Base-by-base conservation (phyloP, 305 asterid genomes). In the Caryopteris hybrid region DNA sequence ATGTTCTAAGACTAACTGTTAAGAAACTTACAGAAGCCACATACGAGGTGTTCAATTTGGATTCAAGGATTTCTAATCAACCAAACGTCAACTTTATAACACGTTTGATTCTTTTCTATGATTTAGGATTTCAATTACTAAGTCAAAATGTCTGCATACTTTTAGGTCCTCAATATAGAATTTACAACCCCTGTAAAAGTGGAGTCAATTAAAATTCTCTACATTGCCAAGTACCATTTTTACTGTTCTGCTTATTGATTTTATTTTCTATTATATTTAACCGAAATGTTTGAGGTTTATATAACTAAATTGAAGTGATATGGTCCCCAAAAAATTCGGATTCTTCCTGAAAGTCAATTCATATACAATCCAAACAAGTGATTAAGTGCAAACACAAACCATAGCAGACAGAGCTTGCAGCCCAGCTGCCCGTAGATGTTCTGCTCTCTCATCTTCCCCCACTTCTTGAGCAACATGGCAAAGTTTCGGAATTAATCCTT, bases 381-480 rank as follows among this genome's bases (percentile, higher is more conserved):
- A 34, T 54, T 18, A 57, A 63, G 43, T 47, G 54, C 23, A 23
- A 67, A 62, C 20, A 76, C 77, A 22, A 64, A 95, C 99, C 99
- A 95, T 76, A 46, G 99, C 91, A 71, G 95, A 87, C 66, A 95
- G 92, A 64, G 98, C 92, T 75, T 92, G 96, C 76, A 95, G 81
- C 36, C 86, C 92, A 67, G 93, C 89, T 53, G 95, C 92, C 70
- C 90, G 81, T 50, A 85, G 82, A 56, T 73, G 77, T 73, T 64
- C 75, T 29, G 78, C 77, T 74, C 86, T 81, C 60, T 92, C 95
- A 52, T 86, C 91, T 3, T 89, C 97, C 73, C 98, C 99, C 46
- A 68, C 85, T 82, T 95, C 96, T 83, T 88, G 98, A 79, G 98
- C 89, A 73, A 92, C 69, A 71, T 83, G 92, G 79, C 98, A 95